Base-by-base conservation (phyloP, 2,329 filamentous ascomycete genomes). In the Fusarium sp. region DNA sequence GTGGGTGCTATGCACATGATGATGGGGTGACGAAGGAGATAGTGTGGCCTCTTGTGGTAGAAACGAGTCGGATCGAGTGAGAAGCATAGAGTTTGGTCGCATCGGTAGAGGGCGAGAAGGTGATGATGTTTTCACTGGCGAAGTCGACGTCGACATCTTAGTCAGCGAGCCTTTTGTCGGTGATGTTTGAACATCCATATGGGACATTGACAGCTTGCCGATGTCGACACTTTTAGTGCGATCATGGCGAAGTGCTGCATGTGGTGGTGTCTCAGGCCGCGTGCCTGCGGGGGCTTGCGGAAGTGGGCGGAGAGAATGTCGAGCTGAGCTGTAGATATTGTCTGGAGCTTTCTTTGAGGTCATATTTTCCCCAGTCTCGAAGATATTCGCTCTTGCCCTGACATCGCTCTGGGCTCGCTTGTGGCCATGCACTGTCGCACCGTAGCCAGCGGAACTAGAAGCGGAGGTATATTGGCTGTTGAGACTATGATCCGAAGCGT, bases 331-430 rank as follows among this genome's bases (percentile, higher is more conserved):
- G 77, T 94, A 94, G 67, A 91, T 84, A 72, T 88, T 89, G 34
- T 89, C 88, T n/a, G 88, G 84, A 66, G 80, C 78, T 61, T 79
- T 81, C 72, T 82, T 80, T 56, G 81, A 73, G 68, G 76, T 71
- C 65, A 77, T 84, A 81, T 77, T 85, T 79, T 80, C 83, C 77
- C 77, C 80, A 44, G 76, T 52, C 75, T 82, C 81, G 71, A 86
- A 81, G 64, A 84, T 80, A 72, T 85, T 78, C 76, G 89, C 86
- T 45, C 84, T 84, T 64, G 86, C 85, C 61, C 81, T 77, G 60
- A 87, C 87, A 83, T 96, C 92, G 81, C 92, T 95, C 79, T 90
- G 86, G 65, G 92, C 92, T 78, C 93, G 89, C 79, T 90, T 92
- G 77, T 95, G 93, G 51, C 86, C 85, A 65, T 80, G 75, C 64